phyloP scores from a whole-genome alignment of 129 eudicot genomes.

The Flaveria trinervia region DNA sequence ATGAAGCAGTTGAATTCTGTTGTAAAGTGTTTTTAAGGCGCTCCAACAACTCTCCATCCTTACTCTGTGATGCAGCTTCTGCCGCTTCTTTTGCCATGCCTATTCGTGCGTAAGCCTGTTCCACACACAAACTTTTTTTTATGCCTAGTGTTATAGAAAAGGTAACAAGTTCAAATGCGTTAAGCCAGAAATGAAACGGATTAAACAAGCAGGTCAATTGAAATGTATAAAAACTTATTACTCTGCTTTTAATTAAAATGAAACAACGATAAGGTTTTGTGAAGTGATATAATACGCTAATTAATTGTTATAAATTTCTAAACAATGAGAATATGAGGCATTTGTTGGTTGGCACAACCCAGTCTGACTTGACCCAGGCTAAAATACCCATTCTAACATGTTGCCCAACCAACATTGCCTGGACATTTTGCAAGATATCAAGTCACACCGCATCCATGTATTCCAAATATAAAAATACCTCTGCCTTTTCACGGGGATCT shows the following conservation, averaged over 20 bases:
- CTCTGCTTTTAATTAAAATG: background rate
- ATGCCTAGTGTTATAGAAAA: background rate
- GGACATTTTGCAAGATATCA: background rate
- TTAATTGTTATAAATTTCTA: background rate
- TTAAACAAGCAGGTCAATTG: background rate
- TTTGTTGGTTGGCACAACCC: background rate
- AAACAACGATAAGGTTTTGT: background rate
- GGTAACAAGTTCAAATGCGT: background rate
- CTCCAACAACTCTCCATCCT: constrained; percentile 86
- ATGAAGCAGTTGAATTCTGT: constrained; percentile 80
- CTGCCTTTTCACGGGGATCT: constrained; percentile 89
- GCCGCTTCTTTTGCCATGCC: constrained; percentile 99
- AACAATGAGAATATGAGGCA: background rate
- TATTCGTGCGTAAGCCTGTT: constrained; percentile 90
- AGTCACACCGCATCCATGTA: constrained; percentile 11
- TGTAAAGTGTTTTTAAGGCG: constrained; percentile 69
- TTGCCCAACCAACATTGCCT: background rate
- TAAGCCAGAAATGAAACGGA: background rate
- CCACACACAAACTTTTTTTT: constrained; percentile 18
- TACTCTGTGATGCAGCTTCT: constrained; percentile 96
- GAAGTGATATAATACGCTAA: background rate
- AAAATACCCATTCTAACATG: background rate
- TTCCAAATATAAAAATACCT: constrained; percentile 51
- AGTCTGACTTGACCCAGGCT: background rate
- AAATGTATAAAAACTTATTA: constrained; percentile 5